Evolutionary conservation across 176 grass and related monocot genomes (phyloP).

Genomic region (Urochloa ruziziensis): DNA sequence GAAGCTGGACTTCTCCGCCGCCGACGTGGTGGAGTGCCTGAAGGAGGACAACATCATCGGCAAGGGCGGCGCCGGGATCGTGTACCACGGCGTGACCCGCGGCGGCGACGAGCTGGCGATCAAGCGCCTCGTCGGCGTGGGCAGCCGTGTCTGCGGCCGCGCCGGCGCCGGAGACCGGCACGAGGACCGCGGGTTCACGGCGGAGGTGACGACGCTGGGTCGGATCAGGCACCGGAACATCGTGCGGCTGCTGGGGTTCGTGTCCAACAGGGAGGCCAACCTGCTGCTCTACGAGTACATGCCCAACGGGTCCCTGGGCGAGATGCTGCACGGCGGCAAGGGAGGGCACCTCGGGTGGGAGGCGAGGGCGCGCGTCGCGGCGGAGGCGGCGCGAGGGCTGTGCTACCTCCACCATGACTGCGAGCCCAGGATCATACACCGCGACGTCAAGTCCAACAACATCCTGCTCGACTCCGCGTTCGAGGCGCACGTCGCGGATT

Average conservation of each 20-base stretch:
- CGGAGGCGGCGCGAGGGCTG: constrained; percentile 69
- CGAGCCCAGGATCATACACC: constrained; percentile 68
- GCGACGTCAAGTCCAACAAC: constrained; percentile 95
- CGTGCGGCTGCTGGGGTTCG: constrained; percentile 71
- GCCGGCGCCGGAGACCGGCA: too few relatives aligned
- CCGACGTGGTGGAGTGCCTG: constrained; percentile 84
- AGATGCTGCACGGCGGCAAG: constrained; percentile 80
- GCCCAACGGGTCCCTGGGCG: constrained; percentile 80
- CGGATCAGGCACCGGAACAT: constrained; percentile 91
- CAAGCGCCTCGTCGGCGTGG: constrained; percentile 63
- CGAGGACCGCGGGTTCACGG: constrained; percentile 77
- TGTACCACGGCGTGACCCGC: constrained; percentile 68
- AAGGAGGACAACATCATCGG: constrained; percentile 94
- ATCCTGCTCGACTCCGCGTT: constrained; percentile 84
- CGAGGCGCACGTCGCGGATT: constrained; percentile 92
- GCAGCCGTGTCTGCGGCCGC: too few relatives aligned
- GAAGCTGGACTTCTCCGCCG: constrained; percentile 63
- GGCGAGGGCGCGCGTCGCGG: constrained; percentile 51
- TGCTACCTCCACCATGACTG: constrained; percentile 98
- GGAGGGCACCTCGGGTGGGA: constrained; percentile 73
- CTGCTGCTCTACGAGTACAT: constrained; percentile 93
- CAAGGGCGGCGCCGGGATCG: constrained; percentile 87
- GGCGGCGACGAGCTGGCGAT: constrained; percentile 63
- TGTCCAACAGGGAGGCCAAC: constrained; percentile 83
- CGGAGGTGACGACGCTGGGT: constrained; percentile 81